Evolutionary conservation across 768 basidiomycete genomes (phyloP).

Genomic region (Auriscalpium microsporum): DNA sequence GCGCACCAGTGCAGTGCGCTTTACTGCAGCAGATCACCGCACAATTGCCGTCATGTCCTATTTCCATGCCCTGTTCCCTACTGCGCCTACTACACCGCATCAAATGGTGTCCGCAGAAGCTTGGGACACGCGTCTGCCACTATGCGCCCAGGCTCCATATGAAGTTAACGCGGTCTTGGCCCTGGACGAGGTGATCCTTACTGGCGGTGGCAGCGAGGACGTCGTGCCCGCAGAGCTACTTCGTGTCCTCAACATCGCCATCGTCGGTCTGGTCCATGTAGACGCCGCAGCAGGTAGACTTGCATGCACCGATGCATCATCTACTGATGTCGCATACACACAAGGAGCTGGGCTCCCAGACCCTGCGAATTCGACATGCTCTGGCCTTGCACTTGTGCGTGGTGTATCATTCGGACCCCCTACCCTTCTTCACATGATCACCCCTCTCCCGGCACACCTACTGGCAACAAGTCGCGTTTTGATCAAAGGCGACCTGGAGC

Average conservation of each 20-base stretch:
- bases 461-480: slow-evolving; percentile 41
- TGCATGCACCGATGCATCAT: slow-evolving; percentile 6
- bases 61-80: slow-evolving; percentile 48
- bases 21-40: slow-evolving; percentile 62
- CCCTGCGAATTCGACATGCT: slow-evolving; percentile 52
- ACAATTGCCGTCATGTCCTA: slow-evolving; percentile 67
- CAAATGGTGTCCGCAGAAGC: slow-evolving; percentile 25
- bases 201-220: slow-evolving; percentile 72
- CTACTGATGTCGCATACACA: slow-evolving; percentile 40
- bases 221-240: slow-evolving; percentile 61
- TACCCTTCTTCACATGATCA: slow-evolving; percentile 62
- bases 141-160: slow-evolving; percentile 65
- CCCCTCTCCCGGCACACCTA: slow-evolving; percentile 51
- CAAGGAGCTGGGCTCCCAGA: slow-evolving; percentile 48
- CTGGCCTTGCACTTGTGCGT: slow-evolving; percentile 76
- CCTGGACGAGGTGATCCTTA: slow-evolving; percentile 56
- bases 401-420: slow-evolving; percentile 7
- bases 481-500: slow-evolving; percentile 82
- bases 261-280: slow-evolving; percentile 67
- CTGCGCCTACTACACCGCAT: slow-evolving; percentile 18
- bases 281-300: slow-evolving; percentile 31
- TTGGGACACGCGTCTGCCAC: slow-evolving; percentile 65
- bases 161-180: slow-evolving; percentile 52
- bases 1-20: slow-evolving; percentile 34
- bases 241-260: slow-evolving; percentile 67